Conservation (phyloP, 2,329 filamentous ascomycete genomes). For the Proliferodiscus dingleyae region DNA sequence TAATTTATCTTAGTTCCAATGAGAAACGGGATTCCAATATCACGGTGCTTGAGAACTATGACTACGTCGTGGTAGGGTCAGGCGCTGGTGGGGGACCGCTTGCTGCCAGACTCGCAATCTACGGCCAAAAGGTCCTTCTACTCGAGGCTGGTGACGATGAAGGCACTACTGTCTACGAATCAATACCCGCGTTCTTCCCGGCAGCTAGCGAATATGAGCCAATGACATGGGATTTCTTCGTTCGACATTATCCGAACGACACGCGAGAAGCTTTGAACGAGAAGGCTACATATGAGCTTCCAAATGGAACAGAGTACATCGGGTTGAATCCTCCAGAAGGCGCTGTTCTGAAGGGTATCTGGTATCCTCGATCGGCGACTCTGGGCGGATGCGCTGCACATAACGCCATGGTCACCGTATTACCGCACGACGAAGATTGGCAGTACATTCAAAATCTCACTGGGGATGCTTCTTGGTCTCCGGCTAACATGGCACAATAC, state of each 20-base stretch:
- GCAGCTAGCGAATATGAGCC: slow-evolving; percentile 43
- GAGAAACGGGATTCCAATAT: no score
- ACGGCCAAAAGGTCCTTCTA: slow-evolving; percentile 46
- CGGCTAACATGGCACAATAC: slow-evolving; percentile 22
- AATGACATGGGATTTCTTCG: slow-evolving; percentile 46
- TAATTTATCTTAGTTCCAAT: no score
- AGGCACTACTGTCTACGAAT: slow-evolving; percentile 36
- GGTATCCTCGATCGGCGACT: slow-evolving; percentile 29
- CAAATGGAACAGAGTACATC: slow-evolving; percentile 19
- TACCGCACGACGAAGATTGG: slow-evolving; percentile 23
- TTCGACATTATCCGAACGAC: slow-evolving; percentile 20
- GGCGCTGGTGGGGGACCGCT: slow-evolving; percentile 47
- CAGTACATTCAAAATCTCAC: slow-evolving; percentile 18
- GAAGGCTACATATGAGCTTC: slow-evolving; percentile 33
- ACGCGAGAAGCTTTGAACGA: slow-evolving; percentile 11
- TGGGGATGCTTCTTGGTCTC: slow-evolving; percentile 23
- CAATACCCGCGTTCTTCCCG: slow-evolving; percentile 45
- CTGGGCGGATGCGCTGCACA: slow-evolving; percentile 29
- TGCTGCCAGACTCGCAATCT: slow-evolving; percentile 46
- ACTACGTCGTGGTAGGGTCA: slow-evolving; percentile 51
- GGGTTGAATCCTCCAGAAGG: slow-evolving; percentile 24
- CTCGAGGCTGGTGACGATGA: slow-evolving; percentile 52
- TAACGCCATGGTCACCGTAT: slow-evolving; percentile 23
- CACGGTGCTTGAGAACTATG: slow-evolving; percentile 33
- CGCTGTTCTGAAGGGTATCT: slow-evolving; percentile 23